A percentile compares a stretch with the other conserved stretches of the same genome.
phyloP scores from a whole-genome alignment of 805 yeast genomes.

The Suhomyces sp. region DNA sequence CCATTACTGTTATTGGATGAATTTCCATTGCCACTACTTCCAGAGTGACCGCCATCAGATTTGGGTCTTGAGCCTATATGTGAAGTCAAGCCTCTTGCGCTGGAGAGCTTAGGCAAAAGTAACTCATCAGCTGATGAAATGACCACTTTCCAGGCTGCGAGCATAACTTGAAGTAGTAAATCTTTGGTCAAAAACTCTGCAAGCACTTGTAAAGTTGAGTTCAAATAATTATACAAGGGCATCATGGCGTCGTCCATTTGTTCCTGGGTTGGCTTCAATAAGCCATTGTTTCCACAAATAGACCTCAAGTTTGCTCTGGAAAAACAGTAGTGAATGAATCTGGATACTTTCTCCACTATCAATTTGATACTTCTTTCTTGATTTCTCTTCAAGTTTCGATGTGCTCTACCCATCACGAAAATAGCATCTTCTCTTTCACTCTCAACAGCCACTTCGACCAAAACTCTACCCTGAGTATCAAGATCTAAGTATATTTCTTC shows the following conservation, averaged over 20 bases:
- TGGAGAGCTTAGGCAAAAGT: conserved; percentile 67
- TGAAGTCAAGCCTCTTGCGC: conserved; percentile 32
- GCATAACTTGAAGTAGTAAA: conserved; percentile 60
- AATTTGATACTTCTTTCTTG: conserved; percentile 64
- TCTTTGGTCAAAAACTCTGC: conserved; percentile 57
- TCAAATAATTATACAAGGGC: conserved; percentile 73
- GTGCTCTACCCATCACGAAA: conserved; percentile 75
- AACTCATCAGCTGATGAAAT: conserved; percentile 66
- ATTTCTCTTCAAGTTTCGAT: conserved; percentile 59
- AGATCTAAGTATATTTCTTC: conserved; percentile 56
- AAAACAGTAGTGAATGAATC: conserved; percentile 54
- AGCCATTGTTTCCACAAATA: conserved; percentile 52
- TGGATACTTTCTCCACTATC: conserved; percentile 71
- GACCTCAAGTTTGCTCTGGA: conserved; percentile 58
- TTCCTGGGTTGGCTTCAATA: conserved; percentile 39
- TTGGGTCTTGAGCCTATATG: conserved; percentile 17
- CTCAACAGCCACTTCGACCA: conserved; percentile 70
- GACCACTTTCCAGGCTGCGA: conserved; percentile 77
- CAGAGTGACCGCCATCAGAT: neutral
- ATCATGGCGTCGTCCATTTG: conserved; percentile 62
- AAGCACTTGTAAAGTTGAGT: conserved; percentile 61
- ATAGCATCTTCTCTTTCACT: conserved; percentile 77
- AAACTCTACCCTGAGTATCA: conserved; percentile 66
- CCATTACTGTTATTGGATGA: conserved; percentile 7
- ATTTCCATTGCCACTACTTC: conserved; percentile 10